phyloP scores from a whole-genome alignment of 176 grass and related monocot species.

The Oryza glaberrima region DNA sequence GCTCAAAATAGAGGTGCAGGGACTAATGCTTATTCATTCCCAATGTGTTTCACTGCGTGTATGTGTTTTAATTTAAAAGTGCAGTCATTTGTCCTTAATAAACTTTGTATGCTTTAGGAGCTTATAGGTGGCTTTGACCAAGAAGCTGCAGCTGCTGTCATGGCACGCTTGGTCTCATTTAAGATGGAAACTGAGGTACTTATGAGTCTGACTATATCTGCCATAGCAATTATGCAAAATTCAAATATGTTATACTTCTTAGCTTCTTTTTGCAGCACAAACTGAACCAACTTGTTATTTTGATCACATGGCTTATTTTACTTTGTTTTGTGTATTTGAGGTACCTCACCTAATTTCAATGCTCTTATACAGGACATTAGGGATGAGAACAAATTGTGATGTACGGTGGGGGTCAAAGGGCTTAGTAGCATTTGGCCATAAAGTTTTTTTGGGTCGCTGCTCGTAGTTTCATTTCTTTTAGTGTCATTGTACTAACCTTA shows the following conservation, averaged over 20 bases:
- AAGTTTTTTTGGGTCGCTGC: too few species aligned
- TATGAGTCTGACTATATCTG: slow-evolving; percentile 7
- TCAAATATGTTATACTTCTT: slow-evolving; percentile 25
- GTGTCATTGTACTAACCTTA: too few species aligned
- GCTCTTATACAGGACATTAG: too few species aligned
- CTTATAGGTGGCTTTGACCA: slow-evolving; percentile 91
- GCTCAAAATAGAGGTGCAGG: slow-evolving; percentile 7
- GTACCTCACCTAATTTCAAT: too few species aligned
- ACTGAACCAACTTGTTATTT: slow-evolving; percentile 16
- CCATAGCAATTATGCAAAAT: background rate
- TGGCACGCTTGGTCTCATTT: slow-evolving; percentile 84
- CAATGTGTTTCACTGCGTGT: slow-evolving; percentile 21
- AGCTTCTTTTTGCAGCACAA: slow-evolving; percentile 26
- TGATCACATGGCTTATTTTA: background rate
- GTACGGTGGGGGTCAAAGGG: too few species aligned
- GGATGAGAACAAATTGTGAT: too few species aligned
- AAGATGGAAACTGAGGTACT: slow-evolving; percentile 96
- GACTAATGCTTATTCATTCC: slow-evolving; percentile 8
- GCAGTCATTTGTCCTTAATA: background rate
- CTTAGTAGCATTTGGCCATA: too few species aligned
- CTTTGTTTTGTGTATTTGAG: background rate
- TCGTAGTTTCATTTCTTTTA: too few species aligned
- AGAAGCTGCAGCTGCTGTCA: slow-evolving; percentile 88
- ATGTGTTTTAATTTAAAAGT: slow-evolving; percentile 11
- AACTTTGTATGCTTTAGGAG: slow-evolving; percentile 60